phyloP scores from a whole-genome alignment of 495 filamentous ascomycete genomes.

The Friedmanniomyces simplex region DNA sequence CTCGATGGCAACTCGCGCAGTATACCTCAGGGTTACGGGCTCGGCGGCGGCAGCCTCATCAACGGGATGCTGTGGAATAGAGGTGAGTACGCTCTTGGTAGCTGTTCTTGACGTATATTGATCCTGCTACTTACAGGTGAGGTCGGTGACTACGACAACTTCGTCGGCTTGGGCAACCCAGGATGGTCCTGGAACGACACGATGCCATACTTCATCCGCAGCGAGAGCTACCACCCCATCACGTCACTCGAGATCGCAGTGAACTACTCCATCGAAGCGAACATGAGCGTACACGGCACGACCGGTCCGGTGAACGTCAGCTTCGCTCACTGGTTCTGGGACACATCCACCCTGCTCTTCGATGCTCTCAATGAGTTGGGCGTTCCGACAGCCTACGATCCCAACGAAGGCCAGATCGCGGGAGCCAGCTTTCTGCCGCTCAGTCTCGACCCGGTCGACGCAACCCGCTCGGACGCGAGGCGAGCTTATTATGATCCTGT shows the following conservation, averaged over 20 bases:
- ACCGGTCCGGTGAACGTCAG: conserved; percentile 19
- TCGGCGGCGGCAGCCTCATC: conserved; percentile 21
- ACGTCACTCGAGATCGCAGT: conserved; percentile 3
- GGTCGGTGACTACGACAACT: conserved; percentile 17
- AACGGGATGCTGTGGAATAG: conserved; percentile 25
- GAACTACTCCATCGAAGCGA: conserved; percentile 15
- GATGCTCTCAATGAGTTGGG: conserved; percentile 20
- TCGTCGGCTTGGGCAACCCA: conserved; percentile 14
- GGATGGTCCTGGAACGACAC: conserved; percentile 21
- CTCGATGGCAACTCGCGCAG: conserved; percentile 17
- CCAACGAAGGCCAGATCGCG: conserved; percentile 16
- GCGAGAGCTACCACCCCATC: conserved; percentile 19
- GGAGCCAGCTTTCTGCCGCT: conserved; percentile 21
- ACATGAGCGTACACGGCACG: conserved; percentile 16
- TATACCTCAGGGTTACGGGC: conserved; percentile 18
- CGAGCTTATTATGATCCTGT: conserved; percentile 19
- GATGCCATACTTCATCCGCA: conserved; percentile 22
- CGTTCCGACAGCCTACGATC: conserved; percentile 22
- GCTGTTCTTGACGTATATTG: neutral
- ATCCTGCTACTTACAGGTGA: neutral
- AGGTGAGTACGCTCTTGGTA: conserved; percentile 2
- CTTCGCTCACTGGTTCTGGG: conserved; percentile 19
- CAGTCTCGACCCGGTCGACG: conserved; percentile 16
- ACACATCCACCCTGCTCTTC: conserved; percentile 13
- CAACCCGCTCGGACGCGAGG: conserved; percentile 16